Conservation (phyloP, 305 asterid genomes). For the Salvia sclarea region DNA sequence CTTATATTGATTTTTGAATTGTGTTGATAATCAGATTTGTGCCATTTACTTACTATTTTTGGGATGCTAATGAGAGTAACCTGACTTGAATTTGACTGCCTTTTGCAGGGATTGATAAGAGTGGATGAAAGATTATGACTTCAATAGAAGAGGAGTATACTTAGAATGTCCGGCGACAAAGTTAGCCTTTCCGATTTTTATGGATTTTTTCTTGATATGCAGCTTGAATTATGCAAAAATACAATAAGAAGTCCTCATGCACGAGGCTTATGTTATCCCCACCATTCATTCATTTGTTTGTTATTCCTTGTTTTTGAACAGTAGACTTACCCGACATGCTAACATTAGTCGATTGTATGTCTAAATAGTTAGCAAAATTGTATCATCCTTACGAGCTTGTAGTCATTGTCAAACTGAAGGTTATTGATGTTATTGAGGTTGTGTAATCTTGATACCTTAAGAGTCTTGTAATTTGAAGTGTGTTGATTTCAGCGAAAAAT, state of each 20-base stretch:
- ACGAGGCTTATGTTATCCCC: slow-evolving; percentile 5
- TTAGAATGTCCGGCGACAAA: slow-evolving; percentile 35
- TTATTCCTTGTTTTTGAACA: background rate
- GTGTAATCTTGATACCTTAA: slow-evolving; percentile 17
- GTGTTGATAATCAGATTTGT: background rate
- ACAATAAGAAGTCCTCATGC: slow-evolving; percentile 1
- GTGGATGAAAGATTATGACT: slow-evolving; percentile 32
- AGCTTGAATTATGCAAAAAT: slow-evolving; percentile 26
- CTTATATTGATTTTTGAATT: slow-evolving; percentile 18
- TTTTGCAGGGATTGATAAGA: slow-evolving; percentile 42
- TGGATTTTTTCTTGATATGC: slow-evolving; percentile 24
- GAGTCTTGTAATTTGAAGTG: slow-evolving; percentile 29
- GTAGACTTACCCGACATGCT: slow-evolving; percentile 12
- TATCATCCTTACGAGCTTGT: slow-evolving; percentile 20
- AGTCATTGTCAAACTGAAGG: background rate
- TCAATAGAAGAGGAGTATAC: slow-evolving; percentile 21
- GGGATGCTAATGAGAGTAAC: slow-evolving; percentile 14
- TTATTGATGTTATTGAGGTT: slow-evolving; percentile 23
- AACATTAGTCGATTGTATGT: background rate
- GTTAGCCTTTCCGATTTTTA: slow-evolving; percentile 19
- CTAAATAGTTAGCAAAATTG: slow-evolving; percentile 8
- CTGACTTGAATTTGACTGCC: slow-evolving; percentile 31
- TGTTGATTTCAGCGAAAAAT: slow-evolving; percentile 36
- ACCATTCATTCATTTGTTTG: background rate
- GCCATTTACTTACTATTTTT: background rate